Conservation (phyloP, 208 protist species). For the Spongospora subterranea region DNA sequence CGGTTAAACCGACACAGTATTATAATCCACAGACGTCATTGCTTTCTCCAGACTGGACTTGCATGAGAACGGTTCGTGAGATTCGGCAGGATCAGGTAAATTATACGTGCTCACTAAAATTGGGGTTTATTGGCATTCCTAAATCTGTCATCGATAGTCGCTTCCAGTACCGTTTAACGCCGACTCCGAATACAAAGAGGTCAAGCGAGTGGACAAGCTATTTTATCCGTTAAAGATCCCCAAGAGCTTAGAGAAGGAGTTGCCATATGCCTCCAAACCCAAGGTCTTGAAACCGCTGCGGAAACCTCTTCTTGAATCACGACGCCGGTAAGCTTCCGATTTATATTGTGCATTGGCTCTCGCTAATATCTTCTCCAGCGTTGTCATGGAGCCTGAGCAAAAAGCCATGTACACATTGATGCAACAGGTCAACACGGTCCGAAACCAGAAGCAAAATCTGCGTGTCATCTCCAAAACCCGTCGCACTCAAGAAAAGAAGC, state of each 20-base stretch:
- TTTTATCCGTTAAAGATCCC: constrained; percentile 80
- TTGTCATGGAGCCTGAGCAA: constrained; percentile 68
- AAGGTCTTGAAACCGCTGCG: background rate
- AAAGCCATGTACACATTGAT: constrained; percentile 34
- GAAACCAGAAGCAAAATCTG: constrained; percentile 60
- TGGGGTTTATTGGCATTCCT: background rate
- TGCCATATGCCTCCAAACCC: constrained; percentile 9
- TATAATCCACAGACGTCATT: constrained; percentile 90
- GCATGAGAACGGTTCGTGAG: background rate
- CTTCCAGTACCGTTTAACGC: constrained; percentile 70
- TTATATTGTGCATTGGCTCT: background rate
- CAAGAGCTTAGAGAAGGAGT: constrained; percentile 68
- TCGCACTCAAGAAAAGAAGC: background rate
- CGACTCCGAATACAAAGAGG: constrained; percentile 77
- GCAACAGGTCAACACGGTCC: constrained; percentile 69
- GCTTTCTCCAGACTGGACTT: constrained; percentile 64
- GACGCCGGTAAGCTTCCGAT: background rate
- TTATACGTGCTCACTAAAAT: background rate
- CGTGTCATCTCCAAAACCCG: background rate
- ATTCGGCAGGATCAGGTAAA: constrained; percentile 52
- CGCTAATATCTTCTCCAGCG: background rate
- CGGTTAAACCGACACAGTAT: constrained; percentile 89
- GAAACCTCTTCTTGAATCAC: background rate
- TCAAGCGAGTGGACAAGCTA: constrained; percentile 68
- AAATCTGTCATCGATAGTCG: too few species aligned